Percentiles rank a stretch among this genome's conserved stretches.
Conservation (phyloP, 2,329 filamentous ascomycete species). For the Pseudocercospora ulei region DNA sequence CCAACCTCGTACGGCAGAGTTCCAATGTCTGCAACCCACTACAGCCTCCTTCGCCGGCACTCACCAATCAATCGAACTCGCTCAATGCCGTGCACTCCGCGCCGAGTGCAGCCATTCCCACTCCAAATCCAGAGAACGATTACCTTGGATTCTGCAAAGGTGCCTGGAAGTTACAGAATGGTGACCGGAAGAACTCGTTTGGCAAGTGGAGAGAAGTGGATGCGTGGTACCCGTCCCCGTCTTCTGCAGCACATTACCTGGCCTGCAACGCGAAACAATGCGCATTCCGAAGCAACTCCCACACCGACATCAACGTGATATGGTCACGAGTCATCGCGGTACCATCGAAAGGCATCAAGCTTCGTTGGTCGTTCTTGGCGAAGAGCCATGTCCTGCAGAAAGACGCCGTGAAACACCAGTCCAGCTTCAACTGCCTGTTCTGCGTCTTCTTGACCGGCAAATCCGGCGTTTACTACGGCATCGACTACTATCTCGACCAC, state of each 20-base stretch:
- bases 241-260: slow-evolving; percentile 27
- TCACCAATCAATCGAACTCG: slow-evolving; percentile 20
- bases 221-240: slow-evolving; percentile 24
- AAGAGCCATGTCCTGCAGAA: slow-evolving; percentile 40
- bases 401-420: slow-evolving; percentile 27
- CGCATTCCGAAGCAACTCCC: slow-evolving; percentile 38
- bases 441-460: slow-evolving; percentile 36
- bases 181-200: slow-evolving; percentile 30
- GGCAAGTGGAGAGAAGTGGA: slow-evolving; percentile 25
- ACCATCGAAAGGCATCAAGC: slow-evolving; percentile 34
- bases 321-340: slow-evolving; percentile 26
- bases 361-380: slow-evolving; percentile 43
- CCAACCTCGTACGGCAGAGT: slow-evolving; percentile 1
- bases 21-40: slow-evolving; percentile 8
- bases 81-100: slow-evolving; percentile 11
- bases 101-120: slow-evolving; percentile 21
- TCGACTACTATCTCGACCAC: slow-evolving; percentile 41
- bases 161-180: slow-evolving; percentile 37
- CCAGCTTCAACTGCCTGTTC: slow-evolving; percentile 41
- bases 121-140: slow-evolving; percentile 30
- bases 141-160: slow-evolving; percentile 41
- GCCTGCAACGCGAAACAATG: slow-evolving; percentile 39
- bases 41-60: slow-evolving; percentile 16
- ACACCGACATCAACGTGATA: slow-evolving; percentile 25
- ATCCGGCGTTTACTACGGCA: slow-evolving; percentile 35